Base-by-base conservation (phyloP, 495 filamentous ascomycete species). In the Penicillium flavigenum region DNA sequence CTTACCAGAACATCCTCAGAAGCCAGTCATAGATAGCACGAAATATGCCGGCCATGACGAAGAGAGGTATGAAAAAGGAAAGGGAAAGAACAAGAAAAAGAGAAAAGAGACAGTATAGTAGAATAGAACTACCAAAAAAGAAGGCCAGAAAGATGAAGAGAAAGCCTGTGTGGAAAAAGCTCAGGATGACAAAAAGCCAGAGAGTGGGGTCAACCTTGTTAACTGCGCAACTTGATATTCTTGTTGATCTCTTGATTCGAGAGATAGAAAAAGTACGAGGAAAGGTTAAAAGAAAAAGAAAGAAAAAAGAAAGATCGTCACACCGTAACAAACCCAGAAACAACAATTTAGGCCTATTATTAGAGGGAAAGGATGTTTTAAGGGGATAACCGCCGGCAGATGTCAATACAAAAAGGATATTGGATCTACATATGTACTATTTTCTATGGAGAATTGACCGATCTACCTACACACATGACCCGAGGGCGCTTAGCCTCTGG, bases 11-110 rank as follows among this genome's bases (percentile, higher is more conserved):
- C 63, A 96, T 87, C 81, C 92, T 86, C 76, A 98, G 76, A 71
- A 98, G 82, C 91, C 91, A 97, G 86, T 98, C 93, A 84, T 97
- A 98, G 74, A 98, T 88, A 77, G 83, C 83, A 59, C 88, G 89
- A 78, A 98, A 96, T 73, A 96, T 77, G 65, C 89, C 88, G 56
- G 90, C 88, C 89, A 92, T 95, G 76, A 54, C 79, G 66, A 47
- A 46, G 55, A n/a, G 26, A 26, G 34, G 12, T 32, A 34, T 34
- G 31, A 14, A 34, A 34, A 27, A 19, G 1, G 9, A 19, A 6
- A 9, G 0, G 10, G 8, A 4, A 48, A 17, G 19, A 20, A 48
- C 0, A 4, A 32, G 38, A 46, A 46, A 22, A 43, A 54, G 44
- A 12, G 42, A 42, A 44, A 50, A 46, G 19, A 36, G 17, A 58